These are phyloP conservation scores for Pholiota adiposa DNA, from an alignment of 1,284 basidiomycete species.

Conservation along the genomic window DNA sequence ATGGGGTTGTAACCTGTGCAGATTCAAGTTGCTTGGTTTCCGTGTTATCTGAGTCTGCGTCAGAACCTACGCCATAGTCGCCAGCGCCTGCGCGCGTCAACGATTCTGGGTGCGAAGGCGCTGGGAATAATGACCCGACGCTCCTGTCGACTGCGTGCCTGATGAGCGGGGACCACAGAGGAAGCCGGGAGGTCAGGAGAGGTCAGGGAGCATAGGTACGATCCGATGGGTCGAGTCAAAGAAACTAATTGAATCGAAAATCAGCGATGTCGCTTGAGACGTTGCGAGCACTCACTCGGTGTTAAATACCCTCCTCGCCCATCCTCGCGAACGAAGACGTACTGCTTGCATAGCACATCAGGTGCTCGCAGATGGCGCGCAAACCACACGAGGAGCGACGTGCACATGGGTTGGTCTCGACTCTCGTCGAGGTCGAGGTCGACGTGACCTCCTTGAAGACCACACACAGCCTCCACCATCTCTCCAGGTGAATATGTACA, in stretches of 20 bases:
- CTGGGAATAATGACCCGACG: conserved; percentile 44
- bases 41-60: too few relatives aligned
- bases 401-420: conserved; percentile 34
- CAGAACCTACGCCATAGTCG: too few relatives aligned
- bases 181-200: conserved; percentile 64
- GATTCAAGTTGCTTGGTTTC: too few relatives aligned
- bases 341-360: conserved; percentile 37
- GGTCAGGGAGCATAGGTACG: conserved; percentile 48
- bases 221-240: conserved; percentile 50
- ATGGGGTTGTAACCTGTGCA: too few relatives aligned
- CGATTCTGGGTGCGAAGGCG: neutral
- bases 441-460: too few relatives aligned
- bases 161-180: conserved; percentile 70
- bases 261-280: conserved; percentile 1
- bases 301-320: conserved; percentile 47
- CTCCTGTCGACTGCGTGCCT: conserved; percentile 54
- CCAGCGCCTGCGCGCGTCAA: too few relatives aligned
- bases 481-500: conserved; percentile 41
- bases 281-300: conserved; percentile 44
- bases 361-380: conserved; percentile 40
- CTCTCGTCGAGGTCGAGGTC: conserved; percentile 31
- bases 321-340: conserved; percentile 47
- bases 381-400: conserved; percentile 56
- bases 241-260: conserved; percentile 39
- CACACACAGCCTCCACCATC: conserved; percentile 31